These are phyloP conservation scores for Hemileccinum rubropunctum DNA, from an alignment of 768 basidiomycete genomes.

Conservation along the genomic window DNA sequence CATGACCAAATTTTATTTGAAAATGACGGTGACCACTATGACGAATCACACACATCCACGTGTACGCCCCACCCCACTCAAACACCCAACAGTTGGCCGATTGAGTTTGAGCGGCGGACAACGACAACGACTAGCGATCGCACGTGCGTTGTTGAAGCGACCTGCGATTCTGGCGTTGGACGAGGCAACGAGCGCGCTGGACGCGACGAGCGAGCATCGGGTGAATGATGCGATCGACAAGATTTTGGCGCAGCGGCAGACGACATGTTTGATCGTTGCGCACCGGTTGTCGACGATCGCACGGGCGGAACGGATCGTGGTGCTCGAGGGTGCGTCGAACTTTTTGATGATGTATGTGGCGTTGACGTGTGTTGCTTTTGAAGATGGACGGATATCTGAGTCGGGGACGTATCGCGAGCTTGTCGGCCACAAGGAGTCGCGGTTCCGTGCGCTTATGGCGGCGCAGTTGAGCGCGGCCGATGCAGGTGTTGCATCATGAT, in stretches of 20 bases:
- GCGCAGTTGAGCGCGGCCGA: slow-evolving; percentile 68
- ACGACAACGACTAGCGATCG: slow-evolving; percentile 77
- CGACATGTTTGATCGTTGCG: slow-evolving; percentile 87
- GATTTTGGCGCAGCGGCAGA: slow-evolving; percentile 73
- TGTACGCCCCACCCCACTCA: too few species aligned
- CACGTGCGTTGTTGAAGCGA: slow-evolving; percentile 83
- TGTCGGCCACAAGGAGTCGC: slow-evolving; percentile 66
- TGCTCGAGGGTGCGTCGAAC: slow-evolving; percentile 74
- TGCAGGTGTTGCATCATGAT: slow-evolving; percentile 9
- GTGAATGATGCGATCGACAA: slow-evolving; percentile 87
- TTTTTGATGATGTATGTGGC: not conserved
- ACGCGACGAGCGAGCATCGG: slow-evolving; percentile 84
- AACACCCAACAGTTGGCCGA: slow-evolving; percentile 34
- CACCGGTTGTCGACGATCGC: slow-evolving; percentile 90
- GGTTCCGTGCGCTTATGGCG: slow-evolving; percentile 87
- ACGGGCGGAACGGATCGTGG: slow-evolving; percentile 84
- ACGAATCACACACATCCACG: not conserved
- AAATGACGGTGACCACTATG: too few species aligned
- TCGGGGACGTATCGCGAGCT: slow-evolving; percentile 79
- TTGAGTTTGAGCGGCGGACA: slow-evolving; percentile 58
- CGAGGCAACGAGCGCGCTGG: slow-evolving; percentile 86
- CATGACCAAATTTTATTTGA: too few species aligned
- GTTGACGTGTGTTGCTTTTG: not conserved
- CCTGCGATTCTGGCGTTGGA: slow-evolving; percentile 87
- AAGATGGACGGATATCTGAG: slow-evolving; percentile 78